Evolutionary conservation across 768 basidiomycete genomes (phyloP).

Genomic region (Phaffia australis): DNA sequence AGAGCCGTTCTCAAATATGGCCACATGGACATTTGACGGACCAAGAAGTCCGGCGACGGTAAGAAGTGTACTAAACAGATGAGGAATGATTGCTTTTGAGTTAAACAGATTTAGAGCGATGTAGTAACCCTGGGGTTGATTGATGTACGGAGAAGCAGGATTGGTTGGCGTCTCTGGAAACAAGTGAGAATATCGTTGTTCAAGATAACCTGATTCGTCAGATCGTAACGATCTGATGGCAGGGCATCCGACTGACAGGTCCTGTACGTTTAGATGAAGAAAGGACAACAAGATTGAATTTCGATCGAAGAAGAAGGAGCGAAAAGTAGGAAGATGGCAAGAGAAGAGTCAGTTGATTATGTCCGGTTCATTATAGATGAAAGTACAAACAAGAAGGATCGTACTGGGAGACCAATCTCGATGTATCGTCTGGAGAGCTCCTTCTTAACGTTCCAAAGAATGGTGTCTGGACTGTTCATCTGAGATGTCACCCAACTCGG

Average conservation of each 20-base stretch:
- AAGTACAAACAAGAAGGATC: too few species aligned
- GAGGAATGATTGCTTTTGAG: slow-evolving; percentile 21
- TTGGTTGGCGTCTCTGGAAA: neutral
- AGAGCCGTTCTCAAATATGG: slow-evolving; percentile 25
- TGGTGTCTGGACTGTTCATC: slow-evolving; percentile 7
- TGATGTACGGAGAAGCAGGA: slow-evolving; percentile 18
- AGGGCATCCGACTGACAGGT: slow-evolving; percentile 15
- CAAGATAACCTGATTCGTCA: slow-evolving; percentile 4
- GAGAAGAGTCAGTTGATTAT: too few species aligned
- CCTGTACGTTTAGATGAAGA: neutral
- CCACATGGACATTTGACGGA: slow-evolving; percentile 23
- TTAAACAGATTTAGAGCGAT: slow-evolving; percentile 26
- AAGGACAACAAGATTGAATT: too few species aligned
- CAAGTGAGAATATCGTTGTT: slow-evolving; percentile 19
- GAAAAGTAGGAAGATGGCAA: too few species aligned
- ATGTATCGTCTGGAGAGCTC: slow-evolving; percentile 4
- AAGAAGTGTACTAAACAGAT: slow-evolving; percentile 23
- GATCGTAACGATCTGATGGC: slow-evolving; percentile 9
- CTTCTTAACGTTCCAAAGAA: slow-evolving; percentile 20
- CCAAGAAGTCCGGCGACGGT: slow-evolving; percentile 22
- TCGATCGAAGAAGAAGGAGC: too few species aligned
- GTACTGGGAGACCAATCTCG: slow-evolving; percentile 2
- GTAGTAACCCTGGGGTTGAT: slow-evolving; percentile 22
- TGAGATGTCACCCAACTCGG: slow-evolving; percentile 16
- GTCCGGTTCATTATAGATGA: too few species aligned